Percentiles rank a stretch among this genome's conserved stretches.
These are phyloP conservation scores for Pichia kudriavzevii DNA, from an alignment of 1,139 yeast species.

Conservation along the genomic window DNA sequence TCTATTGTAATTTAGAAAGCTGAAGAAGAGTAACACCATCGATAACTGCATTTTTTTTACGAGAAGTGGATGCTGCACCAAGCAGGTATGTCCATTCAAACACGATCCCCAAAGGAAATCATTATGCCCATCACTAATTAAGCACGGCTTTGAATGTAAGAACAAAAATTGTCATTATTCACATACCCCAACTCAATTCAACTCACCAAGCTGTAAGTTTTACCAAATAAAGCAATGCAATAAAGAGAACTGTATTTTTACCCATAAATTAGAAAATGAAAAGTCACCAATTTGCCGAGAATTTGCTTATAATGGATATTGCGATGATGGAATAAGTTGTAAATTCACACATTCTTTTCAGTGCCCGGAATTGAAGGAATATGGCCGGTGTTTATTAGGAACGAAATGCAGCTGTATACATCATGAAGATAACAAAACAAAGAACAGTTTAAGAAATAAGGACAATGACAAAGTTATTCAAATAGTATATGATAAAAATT, in stretches of 20 bases:
- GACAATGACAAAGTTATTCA: conserved; percentile 29
- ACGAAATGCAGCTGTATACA: conserved; percentile 11
- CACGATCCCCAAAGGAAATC: conserved; percentile 48
- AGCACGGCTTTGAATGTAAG: conserved; percentile 40
- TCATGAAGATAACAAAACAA: conserved; percentile 4
- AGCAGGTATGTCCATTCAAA: conserved; percentile 38
- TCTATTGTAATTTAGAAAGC: too few relatives aligned
- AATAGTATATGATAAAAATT: conserved; percentile 12
- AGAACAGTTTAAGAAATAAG: conserved; percentile 24
- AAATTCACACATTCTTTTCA: conserved; percentile 49
- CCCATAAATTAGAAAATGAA: conserved; percentile 39
- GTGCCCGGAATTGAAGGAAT: conserved; percentile 67
- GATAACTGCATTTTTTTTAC: conserved; percentile 9
- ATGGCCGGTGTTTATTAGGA: conserved; percentile 45
- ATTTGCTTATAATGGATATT: conserved; percentile 63
- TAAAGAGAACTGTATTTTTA: conserved; percentile 47
- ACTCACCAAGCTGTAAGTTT: conserved; percentile 60
- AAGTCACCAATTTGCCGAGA: conserved; percentile 46
- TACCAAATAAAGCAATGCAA: conserved; percentile 45
- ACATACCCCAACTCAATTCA: conserved; percentile 52
- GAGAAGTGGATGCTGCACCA: conserved; percentile 31
- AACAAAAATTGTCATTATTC: conserved; percentile 46
- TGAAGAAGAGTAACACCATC: not conserved
- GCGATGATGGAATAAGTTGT: conserved; percentile 55
- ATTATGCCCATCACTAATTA: conserved; percentile 45